Conservation (phyloP, 805 yeast genomes). For the Pichia phayaonensis region DNA sequence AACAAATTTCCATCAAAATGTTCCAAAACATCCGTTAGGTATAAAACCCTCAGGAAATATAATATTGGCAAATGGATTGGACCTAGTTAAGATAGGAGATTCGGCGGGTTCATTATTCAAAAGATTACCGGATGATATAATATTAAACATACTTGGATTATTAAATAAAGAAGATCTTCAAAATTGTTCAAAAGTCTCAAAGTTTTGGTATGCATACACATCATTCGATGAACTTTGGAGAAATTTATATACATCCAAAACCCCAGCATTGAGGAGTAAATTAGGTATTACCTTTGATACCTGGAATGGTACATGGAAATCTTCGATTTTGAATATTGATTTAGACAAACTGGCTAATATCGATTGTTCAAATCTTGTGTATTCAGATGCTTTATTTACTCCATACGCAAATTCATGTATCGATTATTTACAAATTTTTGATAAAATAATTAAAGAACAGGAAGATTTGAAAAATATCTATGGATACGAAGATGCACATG, state of each 20-base stretch:
- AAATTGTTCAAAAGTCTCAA: conserved; percentile 50
- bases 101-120: conserved; percentile 48
- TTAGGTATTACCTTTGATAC: conserved; percentile 12
- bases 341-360: conserved; percentile 24
- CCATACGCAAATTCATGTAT: conserved; percentile 79
- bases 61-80: conserved; percentile 17
- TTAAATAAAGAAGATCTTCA: conserved; percentile 43
- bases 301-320: conserved; percentile 84
- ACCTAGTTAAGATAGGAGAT: conserved; percentile 16
- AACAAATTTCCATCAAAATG: conserved; percentile 7
- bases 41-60: conserved; percentile 71
- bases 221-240: conserved; percentile 83
- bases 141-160: conserved; percentile 44
- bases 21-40: conserved; percentile 58
- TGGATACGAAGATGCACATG: conserved; percentile 10
- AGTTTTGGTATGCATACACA: conserved; percentile 61
- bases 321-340: conserved; percentile 39
- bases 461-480: conserved; percentile 9
- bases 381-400: conserved; percentile 71
- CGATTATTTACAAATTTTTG: conserved; percentile 45
- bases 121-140: conserved; percentile 53
- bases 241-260: conserved; percentile 36
- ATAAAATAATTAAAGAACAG: conserved; percentile 43
- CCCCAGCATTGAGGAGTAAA: conserved; percentile 2
- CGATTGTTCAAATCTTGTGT: conserved; percentile 41